A percentile compares a stretch with the other conserved stretches of the same genome.
Evolutionary conservation across 1,139 yeast genomes (phyloP).

Genomic region (Citeromyces siamensis): DNA sequence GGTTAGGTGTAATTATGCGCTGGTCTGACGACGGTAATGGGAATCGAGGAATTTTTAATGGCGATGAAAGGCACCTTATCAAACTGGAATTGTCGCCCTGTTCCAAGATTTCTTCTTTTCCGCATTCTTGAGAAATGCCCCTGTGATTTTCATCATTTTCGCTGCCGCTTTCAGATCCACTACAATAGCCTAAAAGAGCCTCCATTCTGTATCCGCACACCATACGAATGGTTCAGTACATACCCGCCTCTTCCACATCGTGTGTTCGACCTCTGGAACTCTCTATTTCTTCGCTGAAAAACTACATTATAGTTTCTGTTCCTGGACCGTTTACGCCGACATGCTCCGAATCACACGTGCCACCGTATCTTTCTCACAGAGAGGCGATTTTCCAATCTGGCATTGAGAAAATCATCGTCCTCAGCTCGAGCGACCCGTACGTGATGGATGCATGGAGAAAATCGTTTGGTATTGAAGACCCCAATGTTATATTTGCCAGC

Average conservation of each 20-base stretch:
- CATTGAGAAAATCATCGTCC: constrained; percentile 25
- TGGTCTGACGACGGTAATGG: background rate
- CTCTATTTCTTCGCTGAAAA: too few relatives aligned
- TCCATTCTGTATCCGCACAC: background rate
- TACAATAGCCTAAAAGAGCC: background rate
- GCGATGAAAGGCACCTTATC: background rate
- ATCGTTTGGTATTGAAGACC: constrained; percentile 22
- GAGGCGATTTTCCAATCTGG: constrained; percentile 28
- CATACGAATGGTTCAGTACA: background rate
- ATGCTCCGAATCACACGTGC: constrained; percentile 33
- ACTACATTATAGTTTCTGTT: constrained; percentile 26
- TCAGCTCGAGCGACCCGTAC: constrained; percentile 29
- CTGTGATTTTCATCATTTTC: background rate
- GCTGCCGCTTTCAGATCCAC: background rate
- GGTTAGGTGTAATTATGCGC: background rate
- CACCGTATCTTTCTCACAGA: constrained; percentile 24
- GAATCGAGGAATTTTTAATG: background rate
- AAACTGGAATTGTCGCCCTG: background rate
- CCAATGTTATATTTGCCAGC: constrained; percentile 29
- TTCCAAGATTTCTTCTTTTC: background rate
- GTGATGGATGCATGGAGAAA: constrained; percentile 34
- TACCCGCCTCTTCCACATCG: too few relatives aligned
- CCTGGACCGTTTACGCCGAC: constrained; percentile 37
- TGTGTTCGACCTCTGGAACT: too few relatives aligned
- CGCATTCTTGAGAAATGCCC: background rate